Conservation (phyloP, 148 eudicot genomes). For the Cornus controversa region DNA sequence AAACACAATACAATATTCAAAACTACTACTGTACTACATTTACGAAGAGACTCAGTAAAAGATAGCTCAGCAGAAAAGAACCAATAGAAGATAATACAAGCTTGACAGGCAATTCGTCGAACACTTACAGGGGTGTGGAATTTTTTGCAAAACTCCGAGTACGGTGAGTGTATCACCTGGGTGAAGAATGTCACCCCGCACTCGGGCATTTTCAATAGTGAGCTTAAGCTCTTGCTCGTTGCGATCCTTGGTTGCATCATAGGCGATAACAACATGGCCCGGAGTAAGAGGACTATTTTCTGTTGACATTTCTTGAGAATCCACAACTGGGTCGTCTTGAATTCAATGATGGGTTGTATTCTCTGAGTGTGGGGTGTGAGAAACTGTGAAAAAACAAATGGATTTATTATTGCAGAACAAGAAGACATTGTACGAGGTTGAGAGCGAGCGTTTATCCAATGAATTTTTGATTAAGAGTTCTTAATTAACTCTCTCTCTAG, state of each 20-base stretch:
- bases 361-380: neutral
- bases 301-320: constrained; percentile 1
- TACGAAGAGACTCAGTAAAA: neutral
- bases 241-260: constrained; percentile 35
- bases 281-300: constrained; percentile 25
- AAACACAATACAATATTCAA: neutral
- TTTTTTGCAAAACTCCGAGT: constrained; percentile 39
- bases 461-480: neutral
- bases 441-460: neutral
- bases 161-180: constrained; percentile 31
- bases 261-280: constrained; percentile 27
- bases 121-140: constrained; percentile 45
- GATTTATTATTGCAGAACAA: neutral
- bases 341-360: neutral
- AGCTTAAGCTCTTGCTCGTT: constrained; percentile 20
- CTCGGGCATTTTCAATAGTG: constrained; percentile 14
- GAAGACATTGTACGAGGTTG: neutral
- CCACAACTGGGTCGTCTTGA: neutral
- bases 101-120: neutral
- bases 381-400: neutral
- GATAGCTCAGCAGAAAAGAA: too few species aligned
- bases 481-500: neutral
- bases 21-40: neutral
- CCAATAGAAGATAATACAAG: neutral
- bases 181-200: constrained; percentile 22